phyloP scores from a whole-genome alignment of 192 early-diverging fungal genomes.

The Dimargaris verticillata region DNA sequence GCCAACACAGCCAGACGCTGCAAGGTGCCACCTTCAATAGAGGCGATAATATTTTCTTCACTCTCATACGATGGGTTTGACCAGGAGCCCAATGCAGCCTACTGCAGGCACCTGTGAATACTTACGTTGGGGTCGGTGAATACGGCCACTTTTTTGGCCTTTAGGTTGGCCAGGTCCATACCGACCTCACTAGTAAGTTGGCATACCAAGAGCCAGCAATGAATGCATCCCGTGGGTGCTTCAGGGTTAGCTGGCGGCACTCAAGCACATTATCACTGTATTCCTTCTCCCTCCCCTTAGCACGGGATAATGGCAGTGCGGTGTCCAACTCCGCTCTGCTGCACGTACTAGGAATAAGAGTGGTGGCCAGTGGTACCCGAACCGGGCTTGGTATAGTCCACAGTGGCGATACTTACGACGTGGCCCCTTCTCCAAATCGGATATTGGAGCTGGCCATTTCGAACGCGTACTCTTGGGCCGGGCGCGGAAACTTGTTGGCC shows the following conservation, averaged over 20 bases:
- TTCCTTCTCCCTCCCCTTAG: too few species aligned
- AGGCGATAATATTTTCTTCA: too few species aligned
- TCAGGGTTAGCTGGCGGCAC: not conserved
- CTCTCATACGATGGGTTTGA: too few species aligned
- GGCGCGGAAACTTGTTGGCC: constrained; percentile 12
- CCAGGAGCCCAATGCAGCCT: too few species aligned
- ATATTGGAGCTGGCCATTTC: constrained; percentile 84
- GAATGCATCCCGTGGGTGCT: too few species aligned
- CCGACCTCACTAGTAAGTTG: constrained; percentile 46
- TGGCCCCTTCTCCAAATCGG: constrained; percentile 70
- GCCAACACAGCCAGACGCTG: too few species aligned
- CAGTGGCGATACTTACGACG: constrained; percentile 21
- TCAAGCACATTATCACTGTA: not conserved
- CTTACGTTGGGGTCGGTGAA: constrained; percentile 62
- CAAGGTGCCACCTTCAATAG: too few species aligned
- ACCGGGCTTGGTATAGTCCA: too few species aligned
- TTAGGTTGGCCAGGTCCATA: constrained; percentile 62
- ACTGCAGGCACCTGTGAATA: not conserved
- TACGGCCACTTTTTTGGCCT: constrained; percentile 66
- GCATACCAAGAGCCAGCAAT: not conserved
- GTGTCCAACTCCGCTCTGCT: too few species aligned
- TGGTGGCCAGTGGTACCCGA: too few species aligned
- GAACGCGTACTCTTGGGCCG: constrained; percentile 45
- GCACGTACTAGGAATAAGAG: too few species aligned
- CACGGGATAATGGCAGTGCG: too few species aligned